These are phyloP conservation scores for Fomes fomentarius DNA, from an alignment of 1,284 basidiomycete genomes.

Conservation along the genomic window DNA sequence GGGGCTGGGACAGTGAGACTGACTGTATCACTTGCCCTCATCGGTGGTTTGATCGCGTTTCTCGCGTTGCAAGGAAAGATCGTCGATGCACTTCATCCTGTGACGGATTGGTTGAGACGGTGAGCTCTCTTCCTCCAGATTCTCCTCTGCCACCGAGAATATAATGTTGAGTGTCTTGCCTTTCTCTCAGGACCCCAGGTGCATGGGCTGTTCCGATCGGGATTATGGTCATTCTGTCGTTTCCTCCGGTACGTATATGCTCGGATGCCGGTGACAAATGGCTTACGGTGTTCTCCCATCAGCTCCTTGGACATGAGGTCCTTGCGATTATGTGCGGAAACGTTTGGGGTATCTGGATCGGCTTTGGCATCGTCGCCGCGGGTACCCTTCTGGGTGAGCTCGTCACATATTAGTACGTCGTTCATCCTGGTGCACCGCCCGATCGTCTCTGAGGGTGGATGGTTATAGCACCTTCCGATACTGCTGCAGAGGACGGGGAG, in stretches of 20 bases:
- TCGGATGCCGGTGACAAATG: no score
- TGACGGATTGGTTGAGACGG: constrained; percentile 51
- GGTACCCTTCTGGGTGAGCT: constrained; percentile 72
- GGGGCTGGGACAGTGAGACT: no score
- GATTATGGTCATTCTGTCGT: constrained; percentile 76
- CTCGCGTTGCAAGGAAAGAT: constrained; percentile 57
- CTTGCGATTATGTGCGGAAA: constrained; percentile 73
- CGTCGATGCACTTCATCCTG: constrained; percentile 57
- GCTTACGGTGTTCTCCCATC: no score
- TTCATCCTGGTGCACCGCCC: no score
- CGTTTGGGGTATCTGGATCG: constrained; percentile 72
- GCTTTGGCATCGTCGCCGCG: constrained; percentile 67
- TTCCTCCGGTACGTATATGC: constrained; percentile 60
- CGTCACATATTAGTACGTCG: constrained; percentile 69
- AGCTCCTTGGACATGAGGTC: constrained; percentile 80
- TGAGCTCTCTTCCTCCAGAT: constrained; percentile 26
- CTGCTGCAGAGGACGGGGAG: constrained; percentile 62
- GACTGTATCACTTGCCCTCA: constrained; percentile 12
- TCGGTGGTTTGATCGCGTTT: constrained; percentile 50
- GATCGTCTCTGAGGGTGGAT: no score
- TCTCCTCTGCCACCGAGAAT: no score
- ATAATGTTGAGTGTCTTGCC: no score
- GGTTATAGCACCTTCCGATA: constrained; percentile 60
- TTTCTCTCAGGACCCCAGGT: constrained; percentile 28
- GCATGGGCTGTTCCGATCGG: constrained; percentile 87